Evolutionary conservation across 2,329 filamentous ascomycete genomes (phyloP), one percentile per base, ranked within the genome.

Genomic region (Diaporthe amygdali): DNA sequence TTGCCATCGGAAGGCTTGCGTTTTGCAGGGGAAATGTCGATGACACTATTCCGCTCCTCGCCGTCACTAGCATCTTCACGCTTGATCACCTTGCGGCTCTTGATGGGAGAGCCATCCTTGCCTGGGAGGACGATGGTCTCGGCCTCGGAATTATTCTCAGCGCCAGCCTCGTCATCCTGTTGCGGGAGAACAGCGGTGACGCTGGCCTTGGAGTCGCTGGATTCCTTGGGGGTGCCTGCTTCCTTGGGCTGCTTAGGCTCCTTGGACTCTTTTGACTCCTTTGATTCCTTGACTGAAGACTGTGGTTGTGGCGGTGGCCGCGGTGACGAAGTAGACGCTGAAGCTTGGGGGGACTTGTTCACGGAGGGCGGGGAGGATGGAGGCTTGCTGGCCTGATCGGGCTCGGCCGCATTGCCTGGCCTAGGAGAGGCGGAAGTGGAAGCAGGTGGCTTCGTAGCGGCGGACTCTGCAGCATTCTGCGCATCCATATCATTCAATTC

Each of bases 51-150:
- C 12, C 56, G 56, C 17, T 81, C 84, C 72, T 90, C 89, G 69
- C 86, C 85, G 70, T 90, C 89, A 75, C 86, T 89, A 76, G 84
- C 87, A 77, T 91, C 89, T 78, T 92, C 91, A 74, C 91, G 89
- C 78, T 91, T 92, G 76, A 88, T 87, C 56, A 89, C 84, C 80
- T 91, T 92, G 71, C 89, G 87, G 71, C 84, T 84, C 79, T 92
- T 92, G 71, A 89, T 88, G 0, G 89, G 90, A 30, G 90, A 92
- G 76, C 89, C 89, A 78, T 92, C 88, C 77, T 91, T 92, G 34
- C 89, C 89, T 14, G 90, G 87, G 41, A 93, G 80, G 44, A 93
- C 91, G 73, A 93, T 92, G 17, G 91, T 93, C 81, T 93, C 91
- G 61, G 91, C 91, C 77, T 93, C 91, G 1, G 91, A 93, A 76